phyloP scores from a whole-genome alignment of 108 stramenopile genomes.

The Pseudonitzschia multiseries region DNA sequence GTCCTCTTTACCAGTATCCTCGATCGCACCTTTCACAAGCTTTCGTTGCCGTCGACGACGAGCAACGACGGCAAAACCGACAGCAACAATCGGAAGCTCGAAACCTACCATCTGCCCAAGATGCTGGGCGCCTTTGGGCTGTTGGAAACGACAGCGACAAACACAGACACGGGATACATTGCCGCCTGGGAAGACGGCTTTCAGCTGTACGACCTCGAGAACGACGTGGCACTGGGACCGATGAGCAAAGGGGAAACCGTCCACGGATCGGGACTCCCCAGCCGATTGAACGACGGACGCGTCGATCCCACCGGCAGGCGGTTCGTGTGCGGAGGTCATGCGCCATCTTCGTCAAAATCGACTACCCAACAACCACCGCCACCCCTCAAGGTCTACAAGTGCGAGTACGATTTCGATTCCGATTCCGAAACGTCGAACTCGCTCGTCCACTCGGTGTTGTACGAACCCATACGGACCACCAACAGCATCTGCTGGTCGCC shows the following conservation, averaged over 20 bases:
- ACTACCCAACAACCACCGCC: too few relatives aligned
- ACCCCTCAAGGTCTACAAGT: slow-evolving; percentile 49
- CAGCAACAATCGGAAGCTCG: neutral
- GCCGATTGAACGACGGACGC: slow-evolving; percentile 53
- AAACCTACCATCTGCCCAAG: slow-evolving; percentile 29
- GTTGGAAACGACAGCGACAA: slow-evolving; percentile 7
- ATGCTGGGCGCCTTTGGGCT: slow-evolving; percentile 41
- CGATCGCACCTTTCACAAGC: slow-evolving; percentile 35
- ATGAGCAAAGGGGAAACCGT: slow-evolving; percentile 44
- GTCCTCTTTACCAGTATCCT: slow-evolving; percentile 39
- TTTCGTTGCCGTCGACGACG: slow-evolving; percentile 11
- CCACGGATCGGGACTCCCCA: slow-evolving; percentile 32
- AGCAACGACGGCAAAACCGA: too few relatives aligned
- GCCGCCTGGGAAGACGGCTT: slow-evolving; percentile 58
- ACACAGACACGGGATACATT: slow-evolving; percentile 25
- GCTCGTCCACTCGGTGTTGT: slow-evolving; percentile 29
- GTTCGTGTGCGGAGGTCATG: slow-evolving; percentile 49
- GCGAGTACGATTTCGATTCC: slow-evolving; percentile 20
- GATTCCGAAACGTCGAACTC: too few relatives aligned
- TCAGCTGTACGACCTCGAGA: slow-evolving; percentile 39
- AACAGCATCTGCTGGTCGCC: slow-evolving; percentile 42
- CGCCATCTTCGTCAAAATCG: too few relatives aligned
- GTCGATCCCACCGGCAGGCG: slow-evolving; percentile 42
- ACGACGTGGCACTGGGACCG: slow-evolving; percentile 3
- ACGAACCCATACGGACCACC: slow-evolving; percentile 39